Evolutionary conservation across 78 protist genomes (phyloP).

Genomic region (Chrysochromulina parva): DNA sequence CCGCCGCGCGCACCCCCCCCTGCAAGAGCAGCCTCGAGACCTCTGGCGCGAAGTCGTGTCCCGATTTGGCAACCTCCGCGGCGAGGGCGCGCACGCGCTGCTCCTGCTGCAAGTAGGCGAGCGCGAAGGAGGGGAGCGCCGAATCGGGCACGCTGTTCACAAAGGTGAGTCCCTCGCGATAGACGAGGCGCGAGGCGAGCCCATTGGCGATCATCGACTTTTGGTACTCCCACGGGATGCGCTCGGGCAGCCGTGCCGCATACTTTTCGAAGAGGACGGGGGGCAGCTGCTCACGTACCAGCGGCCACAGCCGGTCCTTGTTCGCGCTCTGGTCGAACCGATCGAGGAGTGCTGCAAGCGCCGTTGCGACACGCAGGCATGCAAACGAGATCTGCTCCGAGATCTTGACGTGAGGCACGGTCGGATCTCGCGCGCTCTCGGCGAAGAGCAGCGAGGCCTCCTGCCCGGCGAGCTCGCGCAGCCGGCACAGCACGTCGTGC

Average conservation of each 20-base stretch:
- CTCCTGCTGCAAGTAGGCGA: background rate
- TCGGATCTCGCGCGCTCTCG: background rate
- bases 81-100: background rate
- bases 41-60: background rate
- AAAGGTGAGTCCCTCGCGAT: background rate
- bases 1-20: conserved; percentile 9
- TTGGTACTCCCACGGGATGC: background rate
- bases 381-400: background rate
- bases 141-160: background rate
- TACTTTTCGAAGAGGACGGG: background rate
- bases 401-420: background rate
- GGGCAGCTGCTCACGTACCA: background rate
- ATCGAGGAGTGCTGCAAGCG: background rate
- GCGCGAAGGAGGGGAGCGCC: background rate
- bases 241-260: background rate
- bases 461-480: background rate
- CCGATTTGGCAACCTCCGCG: background rate
- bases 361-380: background rate
- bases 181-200: background rate
- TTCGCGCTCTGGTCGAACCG: background rate
- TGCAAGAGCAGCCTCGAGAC: background rate
- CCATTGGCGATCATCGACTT: background rate
- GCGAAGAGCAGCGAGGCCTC: background rate
- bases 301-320: conserved; percentile 23
- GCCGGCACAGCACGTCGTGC: background rate